Percentiles rank a stretch among this genome's conserved stretches.
phyloP scores from a whole-genome alignment of 2,329 filamentous ascomycete genomes.

The Exophiala sideris region DNA sequence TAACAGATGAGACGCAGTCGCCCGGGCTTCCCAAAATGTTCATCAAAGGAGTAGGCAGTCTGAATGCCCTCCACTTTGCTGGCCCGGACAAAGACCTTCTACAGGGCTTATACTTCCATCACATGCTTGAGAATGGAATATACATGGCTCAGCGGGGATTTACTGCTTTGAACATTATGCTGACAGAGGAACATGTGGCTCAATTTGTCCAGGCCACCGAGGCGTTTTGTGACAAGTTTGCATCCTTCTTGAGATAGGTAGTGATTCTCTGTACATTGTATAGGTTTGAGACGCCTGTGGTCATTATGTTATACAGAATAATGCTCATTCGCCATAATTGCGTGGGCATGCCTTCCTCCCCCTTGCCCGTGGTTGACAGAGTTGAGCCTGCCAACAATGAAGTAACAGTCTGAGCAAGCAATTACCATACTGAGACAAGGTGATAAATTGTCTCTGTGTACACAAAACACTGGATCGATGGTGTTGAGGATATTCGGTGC shows the following conservation, averaged over 20 bases:
- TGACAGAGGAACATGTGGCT: slow-evolving; percentile 25
- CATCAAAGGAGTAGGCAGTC: slow-evolving; percentile 33
- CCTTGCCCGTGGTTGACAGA: no score
- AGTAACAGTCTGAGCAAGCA: no score
- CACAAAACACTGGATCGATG: no score
- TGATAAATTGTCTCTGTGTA: no score
- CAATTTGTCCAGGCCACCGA: slow-evolving; percentile 23
- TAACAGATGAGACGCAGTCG: slow-evolving; percentile 11
- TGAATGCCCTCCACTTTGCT: slow-evolving; percentile 32
- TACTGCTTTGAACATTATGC: slow-evolving; percentile 32
- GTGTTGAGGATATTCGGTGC: no score
- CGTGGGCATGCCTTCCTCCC: no score
- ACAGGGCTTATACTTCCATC: slow-evolving; percentile 31
- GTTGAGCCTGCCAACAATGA: no score
- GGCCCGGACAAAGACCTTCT: slow-evolving; percentile 23
- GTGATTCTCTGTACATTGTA: neutral
- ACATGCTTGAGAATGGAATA: slow-evolving; percentile 31
- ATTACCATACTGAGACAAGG: no score
- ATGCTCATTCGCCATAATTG: no score
- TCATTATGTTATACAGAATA: no score
- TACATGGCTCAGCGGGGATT: slow-evolving; percentile 34
- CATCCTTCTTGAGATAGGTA: slow-evolving; percentile 15
- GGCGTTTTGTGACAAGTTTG: slow-evolving; percentile 18
- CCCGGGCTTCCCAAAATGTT: slow-evolving; percentile 28
- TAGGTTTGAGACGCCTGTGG: no score